Base-by-base conservation (phyloP, 2,329 filamentous ascomycete species). In the Trichoderma sp. region DNA sequence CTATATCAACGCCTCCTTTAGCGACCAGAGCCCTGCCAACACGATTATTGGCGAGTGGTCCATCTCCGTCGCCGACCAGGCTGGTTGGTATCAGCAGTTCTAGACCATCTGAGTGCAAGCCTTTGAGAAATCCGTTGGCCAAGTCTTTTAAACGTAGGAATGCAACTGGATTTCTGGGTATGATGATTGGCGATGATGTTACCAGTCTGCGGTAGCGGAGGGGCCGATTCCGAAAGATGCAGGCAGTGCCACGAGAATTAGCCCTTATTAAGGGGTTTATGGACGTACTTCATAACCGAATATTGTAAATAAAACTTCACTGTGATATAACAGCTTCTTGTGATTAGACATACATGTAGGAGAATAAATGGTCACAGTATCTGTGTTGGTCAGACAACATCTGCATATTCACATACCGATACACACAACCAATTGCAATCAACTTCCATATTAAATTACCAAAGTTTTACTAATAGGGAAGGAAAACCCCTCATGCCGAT, bases 81-180 rank as follows among this genome's bases (percentile, higher is more conserved):
- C 75, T 64, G 77, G 74, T 2, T 90, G 87, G 75, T 89, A 89
- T 74, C 76, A 71, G 56, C 76, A 80, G 53, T 89, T 83, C 80
- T 89, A 86, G 76, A 83, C 84, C 0, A 86, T 86, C 0, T 86
- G 89, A 75, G 80, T 83, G 0, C 78, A 81, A 53, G 76, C 82
- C 0, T 89, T 87, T 71, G 87, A 89, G 77, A 80, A 80, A 67
- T 76, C 80, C 17, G 78, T 79, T 8, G 86, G 86, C 0, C 89
- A 85, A 86, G 74, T 86, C 3, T 89, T 87, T 72, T 89, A 87
- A 87, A 81, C 81, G 0, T 89, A 86, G 87, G 89, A 88, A 76
- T 76, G 74, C 50, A 71, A 73, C 29, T 70, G 71, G 71, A 71
- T 71, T 27, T n/a, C 72, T 1, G 85, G 74, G 17, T 82, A 70